Base-by-base conservation (phyloP, 306 rosid genomes). In the Vigna mungo region DNA sequence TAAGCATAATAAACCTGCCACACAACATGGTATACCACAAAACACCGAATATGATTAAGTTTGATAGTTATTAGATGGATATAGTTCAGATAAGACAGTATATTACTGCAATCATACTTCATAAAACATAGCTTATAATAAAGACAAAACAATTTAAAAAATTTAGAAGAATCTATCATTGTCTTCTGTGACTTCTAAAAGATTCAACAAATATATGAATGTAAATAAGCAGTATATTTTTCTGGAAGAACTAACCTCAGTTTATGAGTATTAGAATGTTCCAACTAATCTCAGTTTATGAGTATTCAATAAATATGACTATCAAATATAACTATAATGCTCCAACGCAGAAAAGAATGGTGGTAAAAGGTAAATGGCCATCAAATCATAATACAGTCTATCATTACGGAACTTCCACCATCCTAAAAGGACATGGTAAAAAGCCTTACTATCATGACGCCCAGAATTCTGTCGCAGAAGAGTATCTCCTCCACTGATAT, bases 401-500 rank as follows among this genome's bases (percentile, higher is more conserved):
- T 72, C 60, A 72, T 30, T 43, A 71, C 4, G 61, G 27, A 68
- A 49, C 71, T 60, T 76, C 46, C 39, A 51, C 30, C 27, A 52
- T 60, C 7, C 11, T 25, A 49, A 76, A 81, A 10, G 49, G 13
- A 86, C 32, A 41, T 17, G 27, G 76, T 27, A 72, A 23, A 61
- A 51, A 75, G 84, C 15, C 71, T 88, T 88, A 92, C 98, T 79
- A 70, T 84, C 81, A 56, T 61, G 76, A 78, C 58, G 88, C 47
- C 66, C 83, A 11, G 85, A 87, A 84, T 71, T 83, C 79, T 77
- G 90, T 1, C 80, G 75, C 73, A 49, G 85, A 86, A 88, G 82
- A 52, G 74, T 74, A 59, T 91, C 85, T 55, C 88, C 88, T 58
- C 85, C 83, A 17, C 65, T 86, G 83, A 86, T 56, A 82, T 95